Conservation (phyloP, 2,329 filamentous ascomycete species). For the Fusarium proliferatum region DNA sequence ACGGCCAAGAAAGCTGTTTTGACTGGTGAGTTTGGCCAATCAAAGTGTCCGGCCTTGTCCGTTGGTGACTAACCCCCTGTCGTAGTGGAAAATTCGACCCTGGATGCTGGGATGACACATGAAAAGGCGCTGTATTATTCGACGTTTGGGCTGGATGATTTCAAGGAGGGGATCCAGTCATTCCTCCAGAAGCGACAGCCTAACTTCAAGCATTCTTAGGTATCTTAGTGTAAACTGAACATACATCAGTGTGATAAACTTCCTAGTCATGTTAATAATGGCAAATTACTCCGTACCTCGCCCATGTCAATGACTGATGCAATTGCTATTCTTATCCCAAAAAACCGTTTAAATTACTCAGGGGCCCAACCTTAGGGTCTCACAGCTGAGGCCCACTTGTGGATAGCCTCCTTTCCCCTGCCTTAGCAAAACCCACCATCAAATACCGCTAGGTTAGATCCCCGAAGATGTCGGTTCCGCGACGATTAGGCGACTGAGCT, state of each 20-base stretch:
- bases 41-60: neutral
- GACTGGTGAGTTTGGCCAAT: conserved; percentile 10
- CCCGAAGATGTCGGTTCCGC: neutral
- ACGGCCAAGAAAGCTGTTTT: conserved; percentile 34
- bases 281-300: neutral
- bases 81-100: conserved; percentile 20
- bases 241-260: neutral
- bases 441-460: neutral
- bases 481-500: neutral
- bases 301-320: neutral
- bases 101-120: conserved; percentile 26
- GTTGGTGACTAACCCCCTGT: neutral
- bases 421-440: neutral
- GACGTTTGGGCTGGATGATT: conserved; percentile 26
- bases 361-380: neutral
- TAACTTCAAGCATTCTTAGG: conserved; percentile 24
- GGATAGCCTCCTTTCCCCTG: conserved; percentile 7
- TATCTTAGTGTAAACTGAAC: no score
- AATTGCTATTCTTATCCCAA: neutral
- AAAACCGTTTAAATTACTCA: neutral
- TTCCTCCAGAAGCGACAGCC: conserved; percentile 23
- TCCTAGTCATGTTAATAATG: no score
- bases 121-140: conserved; percentile 34
- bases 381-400: neutral
- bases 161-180: conserved; percentile 29